Base-by-base conservation (phyloP, 140 eudicot species). In the Cichorium intybus region DNA sequence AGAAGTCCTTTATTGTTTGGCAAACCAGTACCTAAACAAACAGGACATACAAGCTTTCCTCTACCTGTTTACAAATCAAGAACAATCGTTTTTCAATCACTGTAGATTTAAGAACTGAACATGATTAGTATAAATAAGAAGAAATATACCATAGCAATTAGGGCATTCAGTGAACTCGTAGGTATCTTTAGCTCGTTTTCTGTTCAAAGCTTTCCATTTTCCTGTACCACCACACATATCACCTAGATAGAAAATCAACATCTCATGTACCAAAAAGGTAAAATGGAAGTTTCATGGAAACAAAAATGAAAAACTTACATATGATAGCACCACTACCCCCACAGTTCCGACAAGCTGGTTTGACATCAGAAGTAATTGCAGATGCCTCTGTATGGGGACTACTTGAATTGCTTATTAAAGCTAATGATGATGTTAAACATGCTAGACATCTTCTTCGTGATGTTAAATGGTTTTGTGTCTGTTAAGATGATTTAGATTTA, bases 191-290 rank as follows among this genome's bases (percentile, higher is more conserved):
- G 99, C 97, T 24, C 99, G 79, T 69, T 93, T 93, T 78, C 99
- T 66, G 81, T 93, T 93, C 31, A 93, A 80, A 53, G 99, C 99
- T 77, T 93, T 93, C 99, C 99, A 93, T 84, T 93, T 93, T 93
- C 99, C 99, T 82, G 99, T 93, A 80, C 99, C 99, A 84, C 99
- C 99, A 85, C 97, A 93, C 99, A 93, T 93, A 78, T 93, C 97
- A 86, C 99, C 99, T 93, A 80, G 56, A 86, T 72, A 57, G 61
- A 45, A 82, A 84, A 85, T 60, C 28, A 83, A 81, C 66, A 66
- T 81, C 74, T 79, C 71, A 78, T 71, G 71, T 55, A 75, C 75
- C 62, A 64, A 28, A 63, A 60, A 31, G 53, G 35, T 0, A 54
- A 56, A 15, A 48, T 54, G n/a, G 14, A n/a, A 43, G 20, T 43